These are phyloP conservation scores for Trichoderma gamsii DNA, from an alignment of 495 filamentous ascomycete species.

Conservation along the genomic window DNA sequence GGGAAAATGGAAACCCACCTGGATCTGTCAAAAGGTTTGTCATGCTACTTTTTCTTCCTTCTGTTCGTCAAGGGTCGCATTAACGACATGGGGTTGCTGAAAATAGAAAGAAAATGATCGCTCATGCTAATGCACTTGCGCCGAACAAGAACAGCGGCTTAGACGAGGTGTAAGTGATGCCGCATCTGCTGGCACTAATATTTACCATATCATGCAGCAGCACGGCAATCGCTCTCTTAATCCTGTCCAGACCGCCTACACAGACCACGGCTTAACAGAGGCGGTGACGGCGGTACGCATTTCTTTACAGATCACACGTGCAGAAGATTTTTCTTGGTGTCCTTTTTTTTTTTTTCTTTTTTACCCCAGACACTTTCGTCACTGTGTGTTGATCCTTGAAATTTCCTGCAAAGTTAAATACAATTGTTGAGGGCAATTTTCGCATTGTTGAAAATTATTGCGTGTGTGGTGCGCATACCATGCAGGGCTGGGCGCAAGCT, in stretches of 20 bases:
- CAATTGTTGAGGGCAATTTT: neutral
- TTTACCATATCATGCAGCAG: neutral
- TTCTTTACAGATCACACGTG: neutral
- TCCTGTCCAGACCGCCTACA: neutral
- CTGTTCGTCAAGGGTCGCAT: neutral
- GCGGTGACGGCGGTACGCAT: constrained; percentile 5
- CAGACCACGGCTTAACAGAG: neutral
- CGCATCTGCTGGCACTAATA: neutral
- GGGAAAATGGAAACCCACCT: neutral
- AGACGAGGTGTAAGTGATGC: neutral
- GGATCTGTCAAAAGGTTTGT: constrained; percentile 8
- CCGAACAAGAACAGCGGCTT: neutral
- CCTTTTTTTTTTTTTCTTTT: constrained; percentile 5
- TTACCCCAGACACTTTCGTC: neutral
- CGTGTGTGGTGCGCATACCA: neutral
- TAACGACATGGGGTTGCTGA: neutral
- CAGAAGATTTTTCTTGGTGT: neutral
- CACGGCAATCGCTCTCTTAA: neutral
- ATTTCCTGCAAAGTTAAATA: neutral
- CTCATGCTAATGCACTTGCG: constrained; percentile 10
- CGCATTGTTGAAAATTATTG: neutral
- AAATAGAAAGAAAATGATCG: neutral
- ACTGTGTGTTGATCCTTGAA: neutral
- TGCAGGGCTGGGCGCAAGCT: neutral
- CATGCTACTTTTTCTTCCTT: neutral